Conservation (phyloP, 495 filamentous ascomycete genomes). For the Aspergillus diversus region DNA sequence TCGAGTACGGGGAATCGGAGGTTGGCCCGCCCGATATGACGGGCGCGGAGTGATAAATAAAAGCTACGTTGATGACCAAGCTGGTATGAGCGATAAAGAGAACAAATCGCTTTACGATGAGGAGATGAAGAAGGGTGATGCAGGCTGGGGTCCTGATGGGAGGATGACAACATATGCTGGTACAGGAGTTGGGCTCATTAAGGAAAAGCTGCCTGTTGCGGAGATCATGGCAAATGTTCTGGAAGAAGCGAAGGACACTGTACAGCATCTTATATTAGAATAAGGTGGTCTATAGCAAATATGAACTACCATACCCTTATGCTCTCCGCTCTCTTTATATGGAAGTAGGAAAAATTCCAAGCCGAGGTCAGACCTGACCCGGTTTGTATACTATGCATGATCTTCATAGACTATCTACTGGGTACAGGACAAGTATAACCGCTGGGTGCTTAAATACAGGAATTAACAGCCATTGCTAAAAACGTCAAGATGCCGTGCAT, state of each 20-base stretch:
- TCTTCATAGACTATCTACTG: slow-evolving; percentile 16
- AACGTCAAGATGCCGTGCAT: slow-evolving; percentile 15
- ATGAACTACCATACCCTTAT: neutral
- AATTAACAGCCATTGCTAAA: slow-evolving; percentile 9
- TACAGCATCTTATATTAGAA: slow-evolving; percentile 3
- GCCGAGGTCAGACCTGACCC: neutral
- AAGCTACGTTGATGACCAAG: slow-evolving; percentile 44
- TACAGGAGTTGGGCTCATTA: slow-evolving; percentile 44
- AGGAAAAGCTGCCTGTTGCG: slow-evolving; percentile 29
- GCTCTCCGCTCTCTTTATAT: neutral
- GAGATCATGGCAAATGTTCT: slow-evolving; percentile 35
- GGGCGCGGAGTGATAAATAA: slow-evolving; percentile 64
- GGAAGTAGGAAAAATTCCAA: slow-evolving; percentile 1
- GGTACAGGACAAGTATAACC: slow-evolving; percentile 12
- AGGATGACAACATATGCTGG: slow-evolving; percentile 70
- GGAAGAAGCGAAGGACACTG: slow-evolving; percentile 18
- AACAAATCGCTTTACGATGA: slow-evolving; percentile 51
- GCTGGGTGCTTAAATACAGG: slow-evolving; percentile 14
- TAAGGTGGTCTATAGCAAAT: neutral
- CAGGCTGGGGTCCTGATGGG: slow-evolving; percentile 57
- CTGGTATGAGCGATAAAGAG: slow-evolving; percentile 10
- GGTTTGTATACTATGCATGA: slow-evolving; percentile 16
- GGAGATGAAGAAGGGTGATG: slow-evolving; percentile 49
- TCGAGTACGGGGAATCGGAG: slow-evolving; percentile 60
- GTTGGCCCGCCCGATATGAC: slow-evolving; percentile 66